Evolutionary conservation across 441 rosid species (phyloP).

Genomic region (Populus hybrid): DNA sequence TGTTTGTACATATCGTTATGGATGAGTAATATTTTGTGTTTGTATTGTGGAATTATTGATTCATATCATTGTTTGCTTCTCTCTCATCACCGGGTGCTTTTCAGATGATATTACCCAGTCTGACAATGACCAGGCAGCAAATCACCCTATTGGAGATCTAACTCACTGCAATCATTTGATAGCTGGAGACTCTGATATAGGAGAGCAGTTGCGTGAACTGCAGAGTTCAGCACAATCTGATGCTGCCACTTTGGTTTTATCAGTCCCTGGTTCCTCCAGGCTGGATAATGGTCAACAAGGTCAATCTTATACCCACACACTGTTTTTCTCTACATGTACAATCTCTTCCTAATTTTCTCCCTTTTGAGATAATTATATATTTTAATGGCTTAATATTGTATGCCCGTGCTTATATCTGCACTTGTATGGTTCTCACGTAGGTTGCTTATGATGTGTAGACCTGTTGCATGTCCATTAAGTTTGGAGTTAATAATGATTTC

Average conservation of each 20-base stretch:
- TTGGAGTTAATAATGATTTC: slow-evolving; percentile 5
- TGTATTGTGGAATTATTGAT: slow-evolving; percentile 2
- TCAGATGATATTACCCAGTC: slow-evolving; percentile 69
- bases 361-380: not conserved
- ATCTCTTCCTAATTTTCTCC: not conserved
- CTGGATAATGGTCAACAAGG: slow-evolving; percentile 31
- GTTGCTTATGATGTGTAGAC: slow-evolving; percentile 4
- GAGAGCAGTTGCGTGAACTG: slow-evolving; percentile 19
- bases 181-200: slow-evolving; percentile 21
- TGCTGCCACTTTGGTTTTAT: slow-evolving; percentile 14
- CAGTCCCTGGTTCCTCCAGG: not conserved
- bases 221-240: slow-evolving; percentile 21
- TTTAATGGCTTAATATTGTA: too few species aligned
- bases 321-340: not conserved
- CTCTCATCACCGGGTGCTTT: slow-evolving; percentile 17
- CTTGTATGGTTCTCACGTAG: not conserved
- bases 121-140: slow-evolving; percentile 35
- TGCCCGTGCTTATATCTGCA: slow-evolving; percentile 1
- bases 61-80: slow-evolving; percentile 9
- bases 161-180: not conserved
- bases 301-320: slow-evolving; percentile 7
- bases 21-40: not conserved
- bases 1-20: not conserved
- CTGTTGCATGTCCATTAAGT: not conserved
- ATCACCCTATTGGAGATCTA: slow-evolving; percentile 24